A percentile compares a stretch with the other conserved stretches of the same genome.
phyloP scores from a whole-genome alignment of 2,329 filamentous ascomycete species.

The Sporothrix luriei region DNA sequence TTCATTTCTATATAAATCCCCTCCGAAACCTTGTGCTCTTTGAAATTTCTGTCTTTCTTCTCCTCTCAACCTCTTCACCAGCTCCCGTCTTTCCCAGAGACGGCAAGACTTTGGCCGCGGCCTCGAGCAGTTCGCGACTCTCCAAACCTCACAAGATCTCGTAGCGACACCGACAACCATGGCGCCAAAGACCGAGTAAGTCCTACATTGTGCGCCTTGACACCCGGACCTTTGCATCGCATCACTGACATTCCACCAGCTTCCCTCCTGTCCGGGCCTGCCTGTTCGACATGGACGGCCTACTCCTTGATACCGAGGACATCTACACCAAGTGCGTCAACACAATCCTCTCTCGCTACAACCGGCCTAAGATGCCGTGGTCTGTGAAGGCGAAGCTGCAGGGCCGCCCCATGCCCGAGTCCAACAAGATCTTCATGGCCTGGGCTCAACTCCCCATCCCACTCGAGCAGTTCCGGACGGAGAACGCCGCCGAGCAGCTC shows the following conservation, averaged over 20 bases:
- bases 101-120: neutral
- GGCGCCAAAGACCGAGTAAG: slow-evolving; percentile 43
- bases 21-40: neutral
- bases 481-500: slow-evolving; percentile 66
- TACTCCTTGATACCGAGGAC: slow-evolving; percentile 92
- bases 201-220: neutral
- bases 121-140: neutral
- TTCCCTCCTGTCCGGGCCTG: slow-evolving; percentile 83
- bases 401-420: slow-evolving; percentile 58
- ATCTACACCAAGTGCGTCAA: slow-evolving; percentile 84
- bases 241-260: slow-evolving; percentile 41
- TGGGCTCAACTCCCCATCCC: slow-evolving; percentile 87
- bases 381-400: slow-evolving; percentile 85
- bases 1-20: slow-evolving; percentile 21
- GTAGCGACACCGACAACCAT: slow-evolving; percentile 33
- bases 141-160: too few relatives aligned
- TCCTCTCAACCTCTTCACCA: neutral
- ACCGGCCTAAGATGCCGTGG: slow-evolving; percentile 80
- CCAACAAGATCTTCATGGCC: slow-evolving; percentile 62
- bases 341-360: slow-evolving; percentile 74
- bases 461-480: slow-evolving; percentile 63
- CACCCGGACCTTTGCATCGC: neutral
- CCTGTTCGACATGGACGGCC: slow-evolving; percentile 98
- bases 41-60: neutral
- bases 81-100: neutral